A percentile compares a stretch with the other conserved stretches of the same genome.
Evolutionary conservation across 78 protist genomes (phyloP).

Genomic region (Pigoraptor vietnamica): DNA sequence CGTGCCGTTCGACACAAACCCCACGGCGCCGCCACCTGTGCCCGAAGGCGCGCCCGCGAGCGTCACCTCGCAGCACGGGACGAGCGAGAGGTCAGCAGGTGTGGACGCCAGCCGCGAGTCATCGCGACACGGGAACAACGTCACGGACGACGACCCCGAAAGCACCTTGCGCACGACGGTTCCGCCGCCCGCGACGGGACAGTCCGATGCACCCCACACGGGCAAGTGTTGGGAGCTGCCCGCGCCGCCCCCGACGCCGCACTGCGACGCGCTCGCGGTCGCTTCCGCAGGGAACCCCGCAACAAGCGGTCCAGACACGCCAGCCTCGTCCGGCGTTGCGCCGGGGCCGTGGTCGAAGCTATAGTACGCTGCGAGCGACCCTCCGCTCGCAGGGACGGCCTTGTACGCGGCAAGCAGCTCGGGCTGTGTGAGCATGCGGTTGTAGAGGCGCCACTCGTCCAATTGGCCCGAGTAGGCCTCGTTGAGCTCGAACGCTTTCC

Average conservation of each 20-base stretch:
- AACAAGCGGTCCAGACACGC: background rate
- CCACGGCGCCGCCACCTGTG: background rate
- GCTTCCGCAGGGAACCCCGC: background rate
- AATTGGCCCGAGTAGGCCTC: background rate
- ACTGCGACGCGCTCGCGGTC: background rate
- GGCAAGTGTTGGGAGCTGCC: background rate
- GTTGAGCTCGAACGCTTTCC: background rate
- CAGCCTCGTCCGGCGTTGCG: background rate
- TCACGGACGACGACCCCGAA: background rate
- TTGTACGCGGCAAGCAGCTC: background rate
- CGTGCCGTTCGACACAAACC: background rate
- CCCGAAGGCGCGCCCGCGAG: background rate
- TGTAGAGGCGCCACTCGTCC: background rate
- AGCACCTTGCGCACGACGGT: background rate
- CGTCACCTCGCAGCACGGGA: background rate
- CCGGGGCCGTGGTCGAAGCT: background rate
- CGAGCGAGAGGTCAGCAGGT: background rate
- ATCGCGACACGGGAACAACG: background rate
- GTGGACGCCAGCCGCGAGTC: background rate
- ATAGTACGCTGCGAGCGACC: background rate
- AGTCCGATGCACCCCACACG: background rate
- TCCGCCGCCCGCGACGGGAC: background rate
- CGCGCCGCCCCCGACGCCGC: background rate
- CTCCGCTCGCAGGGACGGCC: background rate
- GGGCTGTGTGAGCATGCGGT: background rate